Evolutionary conservation across 805 yeast species (phyloP), one percentile per base, ranked within the genome.

Genomic region (Candida endomychidarum): DNA sequence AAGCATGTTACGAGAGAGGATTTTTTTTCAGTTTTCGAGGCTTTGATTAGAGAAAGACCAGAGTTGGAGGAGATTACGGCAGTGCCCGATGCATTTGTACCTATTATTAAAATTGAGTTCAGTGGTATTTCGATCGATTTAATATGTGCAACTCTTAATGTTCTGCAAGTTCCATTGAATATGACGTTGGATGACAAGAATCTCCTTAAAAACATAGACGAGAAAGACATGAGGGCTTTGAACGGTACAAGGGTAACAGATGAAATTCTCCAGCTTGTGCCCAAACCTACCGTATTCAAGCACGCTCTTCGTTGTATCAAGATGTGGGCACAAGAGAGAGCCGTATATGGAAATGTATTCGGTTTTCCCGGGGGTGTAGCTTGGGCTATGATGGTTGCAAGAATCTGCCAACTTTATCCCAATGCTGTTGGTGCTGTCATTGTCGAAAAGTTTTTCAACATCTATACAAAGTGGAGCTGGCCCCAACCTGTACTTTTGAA

Each of bases 361-460:
- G 99, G 99, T 0, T 93, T 91, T 63, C 99, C 98, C 1, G 99
- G 99, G 55, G 99, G 99, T 62, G 99, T 93, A 35, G 99, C 99
- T 1, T 93, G 99, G 99, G 99, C 99, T 0, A 93, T 93, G 97
- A 63, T 93, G 28, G 97, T 90, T n/a, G 99, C 98, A 1, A 75
- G 99, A 53, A 88, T 93, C 20, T 93, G 99, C 62, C 99, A 93
- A 60, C 66, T 93, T 37, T 93, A 91, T 58, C 99, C 99, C 8
- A 91, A 91, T 62, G 95, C 98, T 0, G 95, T 89, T 9, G 83
- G 96, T 46, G 87, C 98, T 0, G 88, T 86, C 2, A 84, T 93
- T 38, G 82, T 93, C n/a, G 80, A 83, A 43, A 86, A 89, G 57
- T 93, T 93, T 58, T 93, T 93, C 65, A 78, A 80, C 48, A 88